Base-by-base conservation (phyloP, 495 filamentous ascomycete species). In the Wilcoxina mikolae region DNA sequence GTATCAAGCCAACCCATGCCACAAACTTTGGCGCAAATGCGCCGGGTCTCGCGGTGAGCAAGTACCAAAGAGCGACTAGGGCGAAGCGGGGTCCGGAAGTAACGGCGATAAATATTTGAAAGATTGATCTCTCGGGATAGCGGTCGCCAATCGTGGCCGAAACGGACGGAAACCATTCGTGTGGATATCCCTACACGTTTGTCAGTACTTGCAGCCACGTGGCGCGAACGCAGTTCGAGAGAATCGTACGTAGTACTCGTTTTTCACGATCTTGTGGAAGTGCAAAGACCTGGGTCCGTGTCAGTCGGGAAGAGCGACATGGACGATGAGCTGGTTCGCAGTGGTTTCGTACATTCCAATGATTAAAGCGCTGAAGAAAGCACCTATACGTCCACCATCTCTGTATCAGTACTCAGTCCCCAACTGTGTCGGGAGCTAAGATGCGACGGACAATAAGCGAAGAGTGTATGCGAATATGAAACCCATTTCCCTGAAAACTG, bases 81-180 rank as follows among this genome's bases (percentile, higher is more conserved):
- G 80, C 81, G 68, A 99, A 96, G 56, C 93, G 80, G 66, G 93
- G 90, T 47, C 84, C 85, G 31, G 93, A 96, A 41, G 89, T 95
- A 54, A 96, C 82, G 48, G 90, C 90, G 63, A 99, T 99, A 64
- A 96, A 94, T 49, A 96, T 63, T 76, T 93, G 87, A 68, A 96
- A 99, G 55, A 96, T 80, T 15, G 91, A 94, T 44, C 93, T 81
- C 68, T 99, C 93, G 26, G 93, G 93, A 66, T 96, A 96, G 28
- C 91, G 82, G 62, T 99, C 93, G 57, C 93, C 93, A 68, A 99
- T 99, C n/a, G 93, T 95, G 12, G 93, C 80, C 26, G 90, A 95
- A 24, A 99, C 93, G 22, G 93, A 99, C 35, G 93, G 93, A 59
- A 99, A 96, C 93, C 93, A 99, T 76, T 99, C 93, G 38, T 94